A percentile compares a stretch with the other conserved stretches of the same genome.
Conservation (phyloP, 495 filamentous ascomycete genomes). For the Lichenothelia convexa region DNA sequence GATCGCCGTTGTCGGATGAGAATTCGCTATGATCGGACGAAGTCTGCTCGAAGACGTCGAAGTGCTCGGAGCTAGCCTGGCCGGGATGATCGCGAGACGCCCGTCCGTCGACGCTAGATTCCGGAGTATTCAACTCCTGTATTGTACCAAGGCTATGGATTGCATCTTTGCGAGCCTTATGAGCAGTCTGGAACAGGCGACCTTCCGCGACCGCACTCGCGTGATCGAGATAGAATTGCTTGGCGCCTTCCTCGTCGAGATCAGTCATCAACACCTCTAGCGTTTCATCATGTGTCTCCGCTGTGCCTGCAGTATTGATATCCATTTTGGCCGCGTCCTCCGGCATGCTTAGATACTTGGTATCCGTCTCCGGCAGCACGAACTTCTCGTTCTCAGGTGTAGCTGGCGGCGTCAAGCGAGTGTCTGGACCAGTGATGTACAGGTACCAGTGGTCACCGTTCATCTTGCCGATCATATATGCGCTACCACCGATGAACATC, state of each 20-base stretch:
- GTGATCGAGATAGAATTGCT: constrained; percentile 90
- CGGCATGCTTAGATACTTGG: constrained; percentile 40
- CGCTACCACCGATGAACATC: constrained; percentile 80
- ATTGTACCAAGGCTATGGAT: constrained; percentile 30
- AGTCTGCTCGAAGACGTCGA: constrained; percentile 67
- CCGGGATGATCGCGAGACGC: constrained; percentile 9
- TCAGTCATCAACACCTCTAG: constrained; percentile 98
- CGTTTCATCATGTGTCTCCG: constrained; percentile 56
- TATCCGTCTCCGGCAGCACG: constrained; percentile 40
- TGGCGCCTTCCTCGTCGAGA: constrained; percentile 75
- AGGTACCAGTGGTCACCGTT: constrained; percentile 99
- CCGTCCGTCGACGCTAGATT: constrained; percentile 24
- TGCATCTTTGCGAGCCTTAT: constrained; percentile 35
- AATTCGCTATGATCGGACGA: constrained; percentile 47
- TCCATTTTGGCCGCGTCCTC: not conserved
- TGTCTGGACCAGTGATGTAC: constrained; percentile 79
- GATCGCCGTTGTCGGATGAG: constrained; percentile 34
- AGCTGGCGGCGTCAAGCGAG: constrained; percentile 62
- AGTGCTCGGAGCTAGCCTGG: constrained; percentile 30
- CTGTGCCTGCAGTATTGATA: constrained; percentile 1
- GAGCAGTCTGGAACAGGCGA: constrained; percentile 44
- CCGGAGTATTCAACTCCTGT: constrained; percentile 11
- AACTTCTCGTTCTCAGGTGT: constrained; percentile 42
- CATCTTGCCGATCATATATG: constrained; percentile 99
- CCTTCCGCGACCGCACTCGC: constrained; percentile 79